These are phyloP conservation scores for Cyberlindnera lachancei DNA, from an alignment of 805 yeast genomes.

Conservation along the genomic window DNA sequence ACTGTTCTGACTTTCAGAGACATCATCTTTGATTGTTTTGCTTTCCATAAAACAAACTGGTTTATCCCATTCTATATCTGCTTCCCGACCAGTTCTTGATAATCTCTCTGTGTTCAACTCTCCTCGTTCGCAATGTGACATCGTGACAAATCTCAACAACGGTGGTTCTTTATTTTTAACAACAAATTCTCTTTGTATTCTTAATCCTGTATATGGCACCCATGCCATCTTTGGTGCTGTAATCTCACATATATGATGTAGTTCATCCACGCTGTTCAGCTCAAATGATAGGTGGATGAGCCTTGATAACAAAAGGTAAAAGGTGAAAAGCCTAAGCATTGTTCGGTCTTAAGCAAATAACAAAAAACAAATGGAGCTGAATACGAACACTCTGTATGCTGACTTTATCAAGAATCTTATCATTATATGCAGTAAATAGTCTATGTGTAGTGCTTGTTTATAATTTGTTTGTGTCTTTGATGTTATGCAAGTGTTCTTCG, in stretches of 20 bases:
- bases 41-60: conserved; percentile 37
- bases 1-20: neutral
- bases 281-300: no score
- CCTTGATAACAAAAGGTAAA: no score
- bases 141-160: conserved; percentile 34
- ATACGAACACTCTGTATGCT: conserved; percentile 5
- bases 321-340: no score
- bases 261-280: no score
- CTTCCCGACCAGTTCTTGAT: conserved; percentile 25
- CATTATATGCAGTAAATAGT: conserved; percentile 1
- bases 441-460: no score
- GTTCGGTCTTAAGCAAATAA: no score
- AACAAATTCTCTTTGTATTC: conserved; percentile 41
- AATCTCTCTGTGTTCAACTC: conserved; percentile 35
- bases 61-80: conserved; percentile 41
- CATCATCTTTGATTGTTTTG: conserved; percentile 4
- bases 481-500: no score
- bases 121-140: conserved; percentile 49
- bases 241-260: conserved; percentile 33
- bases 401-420: conserved; percentile 8
- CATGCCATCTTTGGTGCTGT: conserved; percentile 9
- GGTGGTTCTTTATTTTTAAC: conserved; percentile 31
- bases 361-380: no score
- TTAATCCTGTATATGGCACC: conserved; percentile 48
- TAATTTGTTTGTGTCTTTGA: no score